Base-by-base conservation (phyloP, 306 rosid genomes). In the Inga laurina region DNA sequence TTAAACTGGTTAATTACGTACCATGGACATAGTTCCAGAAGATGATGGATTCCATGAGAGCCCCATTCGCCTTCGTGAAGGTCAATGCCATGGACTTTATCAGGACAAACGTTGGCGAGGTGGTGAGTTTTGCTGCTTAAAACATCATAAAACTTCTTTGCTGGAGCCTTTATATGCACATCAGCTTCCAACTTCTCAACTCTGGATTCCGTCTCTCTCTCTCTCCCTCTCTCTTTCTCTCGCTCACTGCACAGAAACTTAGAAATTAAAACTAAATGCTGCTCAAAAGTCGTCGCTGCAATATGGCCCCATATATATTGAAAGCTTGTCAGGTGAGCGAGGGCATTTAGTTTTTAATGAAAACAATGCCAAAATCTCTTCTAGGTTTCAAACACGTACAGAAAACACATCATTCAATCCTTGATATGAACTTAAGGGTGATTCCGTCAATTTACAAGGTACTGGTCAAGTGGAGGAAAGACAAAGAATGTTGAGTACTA, bases 31-130 rank as follows among this genome's bases (percentile, higher is more conserved):
- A 72, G 13, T 72, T 72, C 83, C 78, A 80, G n/a, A 21, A 30
- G 18, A 72, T 43, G 62, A 72, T 80, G 64, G 78, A 72, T 39
- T 39, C 78, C 72, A 5, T 72, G 48, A 10, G 24, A 16, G 24
- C 78, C 83, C 78, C 83, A 80, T 57, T 41, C 78, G 15, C 83
- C 83, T 72, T 80, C 72, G 4, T 13, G 78, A 80, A 80, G 12
- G 2, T 56, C 72, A 72, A 72, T 72, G 8, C 83, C 1, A 2
- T 80, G n/a, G 0, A 72, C 8, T 18, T 4, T 72, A 0, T 59
- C 62, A 72, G 73, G 78, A 15, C 56, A 59, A 19, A n/a, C 16
- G 6, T 81, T 81, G 73, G 35, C 10, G 30, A 80, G 3, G 10
- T 80, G 72, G 22, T 80, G 72, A 5, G 83, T 72, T 72, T 21